Evolutionary conservation across 345 rosid genomes (phyloP), one percentile per base, ranked within the genome.

Genomic region (Eucalyptus tenuipes): DNA sequence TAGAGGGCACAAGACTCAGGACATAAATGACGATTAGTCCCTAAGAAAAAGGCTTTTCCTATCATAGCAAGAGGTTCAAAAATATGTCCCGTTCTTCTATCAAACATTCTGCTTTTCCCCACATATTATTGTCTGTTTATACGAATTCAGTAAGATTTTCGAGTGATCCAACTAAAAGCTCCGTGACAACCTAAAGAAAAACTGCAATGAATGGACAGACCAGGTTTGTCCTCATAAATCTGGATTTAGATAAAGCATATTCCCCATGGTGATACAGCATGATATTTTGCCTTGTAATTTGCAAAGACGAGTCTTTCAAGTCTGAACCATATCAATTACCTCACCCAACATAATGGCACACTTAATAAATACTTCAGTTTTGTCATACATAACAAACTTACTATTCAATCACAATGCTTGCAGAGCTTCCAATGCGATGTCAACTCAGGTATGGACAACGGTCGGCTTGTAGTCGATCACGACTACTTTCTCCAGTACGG

Each of bases 391-490:
- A 37, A 20, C 47, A 85, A 85, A 27, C 44, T 86, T 33, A 25
- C 75, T 18, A 87, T 49, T 22, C 24, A 50, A 33, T 53, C 44
- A 85, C 25, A 75, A 68, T 33, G 57, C 47, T 33, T 50, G 57
- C 68, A 86, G 31, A 59, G 49, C 20, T 44, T 22, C 25, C 25
- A 29, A 85, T n/a, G n/a, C 5, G 7, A 84, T 3, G 17, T n/a
- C 45, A 40, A 89, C 57, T 94, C 89, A 95, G 90, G 87, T 59
- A 75, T 12, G 91, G 27, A 92, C 92, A 85, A 90, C 25, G 13
- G 95, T 93, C 40, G 98, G 97, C 89, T 92, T 96, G 95, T 96
- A 96, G 90, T 96, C 97, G 27, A 97, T 48, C 44, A 97, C 93
- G 17, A 95, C 12, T 31, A 95, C 92, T 89, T 96, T 96, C 18